Evolutionary conservation across 148 eudicot species (phyloP).

Genomic region (Fagopyrum homotropicum): DNA sequence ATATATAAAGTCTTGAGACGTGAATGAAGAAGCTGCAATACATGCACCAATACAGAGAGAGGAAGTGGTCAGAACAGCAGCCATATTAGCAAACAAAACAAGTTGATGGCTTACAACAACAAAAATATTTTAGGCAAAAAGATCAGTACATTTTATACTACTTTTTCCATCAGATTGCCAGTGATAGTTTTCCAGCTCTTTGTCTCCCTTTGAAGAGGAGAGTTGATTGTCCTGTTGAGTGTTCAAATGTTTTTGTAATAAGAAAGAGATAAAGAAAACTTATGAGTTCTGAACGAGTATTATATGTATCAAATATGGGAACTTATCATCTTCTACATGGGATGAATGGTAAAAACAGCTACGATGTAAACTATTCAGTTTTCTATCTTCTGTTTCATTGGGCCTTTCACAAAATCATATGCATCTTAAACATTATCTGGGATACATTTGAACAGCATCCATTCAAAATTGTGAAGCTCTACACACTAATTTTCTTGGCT

Average conservation of each 20-base stretch:
- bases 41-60: constrained; percentile 2
- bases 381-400: not conserved
- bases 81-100: not conserved
- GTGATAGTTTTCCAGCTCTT: constrained; percentile 1
- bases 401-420: not conserved
- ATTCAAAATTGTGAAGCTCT: not conserved
- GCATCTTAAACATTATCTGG: not conserved
- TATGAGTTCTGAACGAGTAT: not conserved
- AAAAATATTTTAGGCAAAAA: not conserved
- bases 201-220: constrained; percentile 1
- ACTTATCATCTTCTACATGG: not conserved
- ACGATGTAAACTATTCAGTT: not conserved
- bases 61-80: not conserved
- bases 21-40: constrained; percentile 25
- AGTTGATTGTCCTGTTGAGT: constrained; percentile 9
- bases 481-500: not conserved
- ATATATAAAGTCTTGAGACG: constrained; percentile 33
- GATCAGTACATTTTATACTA: not conserved
- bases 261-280: not conserved
- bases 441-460: not conserved
- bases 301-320: not conserved
- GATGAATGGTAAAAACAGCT: not conserved
- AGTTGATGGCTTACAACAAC: not conserved
- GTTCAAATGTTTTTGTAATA: not conserved
- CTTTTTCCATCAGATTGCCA: not conserved